phyloP scores from a whole-genome alignment of 108 stramenopile species.

The Skeletonema tropicum region DNA sequence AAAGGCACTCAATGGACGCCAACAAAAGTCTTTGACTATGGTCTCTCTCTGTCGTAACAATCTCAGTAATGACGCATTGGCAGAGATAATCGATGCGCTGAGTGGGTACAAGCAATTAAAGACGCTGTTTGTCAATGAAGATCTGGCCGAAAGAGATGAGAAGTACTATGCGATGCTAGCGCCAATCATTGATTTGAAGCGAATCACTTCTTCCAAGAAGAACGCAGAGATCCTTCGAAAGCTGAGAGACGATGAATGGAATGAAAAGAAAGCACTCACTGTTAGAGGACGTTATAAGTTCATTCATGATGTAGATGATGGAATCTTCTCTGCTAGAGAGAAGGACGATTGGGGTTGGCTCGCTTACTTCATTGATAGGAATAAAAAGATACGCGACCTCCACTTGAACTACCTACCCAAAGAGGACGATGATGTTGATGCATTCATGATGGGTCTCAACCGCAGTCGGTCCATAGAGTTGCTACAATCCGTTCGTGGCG shows the following conservation, averaged over 20 bases:
- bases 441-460: not conserved
- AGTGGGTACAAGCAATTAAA: not conserved
- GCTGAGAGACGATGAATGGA: not conserved
- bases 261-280: not conserved
- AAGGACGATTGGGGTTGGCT: conserved; percentile 11
- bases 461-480: not conserved
- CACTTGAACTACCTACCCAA: not conserved
- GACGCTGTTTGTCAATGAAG: not conserved
- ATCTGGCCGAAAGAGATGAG: not conserved
- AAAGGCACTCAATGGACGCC: not conserved
- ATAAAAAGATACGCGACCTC: not conserved
- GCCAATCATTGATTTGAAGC: not conserved
- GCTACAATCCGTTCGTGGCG: not conserved
- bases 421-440: not conserved
- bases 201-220: conserved; percentile 1
- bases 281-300: too few relatives aligned
- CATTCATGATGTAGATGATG: too few relatives aligned
- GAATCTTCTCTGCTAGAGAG: too few relatives aligned
- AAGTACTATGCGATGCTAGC: conserved; percentile 2
- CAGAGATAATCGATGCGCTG: not conserved
- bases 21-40: not conserved
- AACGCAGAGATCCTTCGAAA: conserved; percentile 5
- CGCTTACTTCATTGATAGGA: conserved; percentile 8
- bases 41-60: not conserved
- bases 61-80: not conserved